phyloP scores from a whole-genome alignment of 768 basidiomycete species.

The Trametes coccinea region DNA sequence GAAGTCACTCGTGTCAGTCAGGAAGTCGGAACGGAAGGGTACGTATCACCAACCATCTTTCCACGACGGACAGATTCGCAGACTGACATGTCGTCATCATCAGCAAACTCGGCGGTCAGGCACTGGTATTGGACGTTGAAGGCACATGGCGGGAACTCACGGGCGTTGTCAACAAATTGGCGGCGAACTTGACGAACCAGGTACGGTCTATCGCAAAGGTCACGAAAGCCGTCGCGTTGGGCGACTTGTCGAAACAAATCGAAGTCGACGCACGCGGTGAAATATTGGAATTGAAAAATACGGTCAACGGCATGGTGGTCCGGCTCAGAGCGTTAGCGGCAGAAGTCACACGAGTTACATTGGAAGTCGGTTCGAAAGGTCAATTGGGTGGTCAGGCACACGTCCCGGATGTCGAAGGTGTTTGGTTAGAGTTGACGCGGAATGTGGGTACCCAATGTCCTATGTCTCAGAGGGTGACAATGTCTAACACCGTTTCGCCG shows the following conservation, averaged over 20 bases:
- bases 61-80: constrained; percentile 16
- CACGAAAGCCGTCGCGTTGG: constrained; percentile 79
- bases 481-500: constrained; percentile 4
- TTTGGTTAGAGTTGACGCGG: constrained; percentile 81
- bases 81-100: constrained; percentile 18
- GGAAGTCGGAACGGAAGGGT: constrained; percentile 77
- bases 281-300: constrained; percentile 77
- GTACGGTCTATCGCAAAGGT: constrained; percentile 61
- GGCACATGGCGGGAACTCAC: constrained; percentile 89
- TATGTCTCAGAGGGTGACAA: neutral
- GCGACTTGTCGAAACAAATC: constrained; percentile 88
- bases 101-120: constrained; percentile 83
- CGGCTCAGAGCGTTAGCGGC: constrained; percentile 66
- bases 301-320: constrained; percentile 54
- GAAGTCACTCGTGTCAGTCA: constrained; percentile 86
- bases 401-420: constrained; percentile 89
- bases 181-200: constrained; percentile 69
- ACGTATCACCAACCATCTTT: constrained; percentile 28
- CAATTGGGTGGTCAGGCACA: constrained; percentile 87
- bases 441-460: constrained; percentile 48
- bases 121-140: constrained; percentile 83
- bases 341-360: constrained; percentile 81
- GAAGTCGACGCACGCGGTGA: constrained; percentile 91
- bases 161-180: constrained; percentile 79
- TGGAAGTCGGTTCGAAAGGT: constrained; percentile 87